Evolutionary conservation across 345 rosid genomes (phyloP), one percentile per base, ranked within the genome.

Genomic region (Kernera saxatilis): DNA sequence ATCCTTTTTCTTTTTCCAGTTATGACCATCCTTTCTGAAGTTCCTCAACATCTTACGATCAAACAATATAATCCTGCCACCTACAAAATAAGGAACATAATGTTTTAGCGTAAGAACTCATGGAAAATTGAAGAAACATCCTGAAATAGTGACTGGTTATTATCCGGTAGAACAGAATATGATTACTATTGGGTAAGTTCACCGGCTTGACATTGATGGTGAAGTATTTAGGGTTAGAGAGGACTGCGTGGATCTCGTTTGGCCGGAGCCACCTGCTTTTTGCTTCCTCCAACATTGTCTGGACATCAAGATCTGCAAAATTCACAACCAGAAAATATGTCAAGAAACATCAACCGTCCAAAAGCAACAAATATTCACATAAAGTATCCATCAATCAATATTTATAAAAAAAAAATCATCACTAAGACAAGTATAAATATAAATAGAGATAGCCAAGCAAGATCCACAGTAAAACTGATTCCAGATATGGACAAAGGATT

Each of bases 1-100:
- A 73, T 94, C 99, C 25, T 88, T 89, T 77, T 94, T 94, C 96
- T 91, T 94, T 85, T 92, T 94, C 99, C 99, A 94, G 75, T 83
- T 94, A 80, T 91, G 97, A 71, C 99, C 98, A 82, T 94, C 99
- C 72, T 86, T 91, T 61, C 99, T 82, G 79, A 94, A 94, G 83
- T 94, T 91, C 81, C 99, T 88, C 62, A 94, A 87, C 96, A 84
- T 89, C 87, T 89, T 94, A 43, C 99, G 93, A 46, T 94, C 98
- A 69, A 89, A 91, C 61, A 94, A 82, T 50, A 84, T 76, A 55
- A 89, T 77, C 11, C 74, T 82, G 33, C 99, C 99, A 81, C 97
- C 99, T 94, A 83, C 35, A 40, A 33, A 26, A 7, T 18, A 62
- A 27, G 18, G 15, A 48, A 58, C 30, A 35, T 57, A 36, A 21